Evolutionary conservation across 2,329 filamentous ascomycete genomes (phyloP), one percentile per base, ranked within the genome.

Genomic region (Ophiognomonia clavigignenti-juglandacearum): DNA sequence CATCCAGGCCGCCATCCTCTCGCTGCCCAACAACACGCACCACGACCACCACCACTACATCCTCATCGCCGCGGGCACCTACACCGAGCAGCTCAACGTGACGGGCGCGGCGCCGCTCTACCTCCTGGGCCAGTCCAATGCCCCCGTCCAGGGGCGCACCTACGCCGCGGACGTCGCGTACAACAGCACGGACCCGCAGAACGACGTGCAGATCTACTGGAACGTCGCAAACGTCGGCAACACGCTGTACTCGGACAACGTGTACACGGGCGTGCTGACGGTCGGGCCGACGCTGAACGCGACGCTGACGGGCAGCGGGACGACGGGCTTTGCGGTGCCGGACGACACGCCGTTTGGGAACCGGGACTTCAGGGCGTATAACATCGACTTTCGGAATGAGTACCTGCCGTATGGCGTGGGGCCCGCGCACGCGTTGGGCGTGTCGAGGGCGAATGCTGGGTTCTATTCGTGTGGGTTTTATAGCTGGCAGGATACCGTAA

Each of bases 401-500:
- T 82, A 72, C 54, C 65, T 69, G 0, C 74, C 75, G 0, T 59
- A 60, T 20, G 54, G 74, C 2, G 70, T 70, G 29, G 80, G 80
- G 0, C 83, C 82, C 0, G 70, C 75, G 4, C 72, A 84, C 34
- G 82, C 82, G 0, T 57, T 85, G 6, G 78, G 75, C 16, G 69
- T 84, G 5, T 78, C 75, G 52, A 75, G 78, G 37, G 80, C 83
- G 0, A 86, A 86, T 57, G 74, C 79, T 0, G 80, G 80, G 0
- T 86, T 86, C 58, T 86, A 86, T 59, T 77, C 76, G 39, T 82
- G 77, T 39, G 78, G 81, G 0, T 78, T 86, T 55, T 82, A 82
- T 57, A 81, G 76, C 48, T 86, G 82, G 56, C 83, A 86, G 62
- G 83, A 86, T 52, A 86, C 83, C 7, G 78, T 75, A 48, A 45